Evolutionary conservation across 2,329 filamentous ascomycete genomes (phyloP).

Genomic region (Pseudophaeomoniella oleicola): DNA sequence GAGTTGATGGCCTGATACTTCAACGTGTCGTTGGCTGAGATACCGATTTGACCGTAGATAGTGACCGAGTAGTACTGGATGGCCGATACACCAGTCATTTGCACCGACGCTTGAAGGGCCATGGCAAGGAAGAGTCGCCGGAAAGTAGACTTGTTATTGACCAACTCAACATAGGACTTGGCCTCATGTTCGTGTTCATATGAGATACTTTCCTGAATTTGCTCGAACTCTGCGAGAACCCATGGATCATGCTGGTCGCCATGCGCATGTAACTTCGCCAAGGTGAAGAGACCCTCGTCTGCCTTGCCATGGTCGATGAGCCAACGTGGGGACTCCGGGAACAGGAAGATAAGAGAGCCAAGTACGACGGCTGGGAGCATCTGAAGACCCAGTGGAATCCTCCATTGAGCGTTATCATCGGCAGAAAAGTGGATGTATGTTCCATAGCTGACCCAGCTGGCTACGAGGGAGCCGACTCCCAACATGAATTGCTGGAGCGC

Average conservation of each 20-base stretch:
- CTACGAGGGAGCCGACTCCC: conserved; percentile 57
- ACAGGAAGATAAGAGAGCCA: conserved; percentile 52
- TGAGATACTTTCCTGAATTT: conserved; percentile 53
- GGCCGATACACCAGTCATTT: conserved; percentile 62
- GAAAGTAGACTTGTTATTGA: conserved; percentile 51
- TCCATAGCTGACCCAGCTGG: conserved; percentile 61
- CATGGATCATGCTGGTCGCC: conserved; percentile 52
- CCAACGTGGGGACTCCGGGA: conserved; percentile 52
- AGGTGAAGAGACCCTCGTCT: conserved; percentile 49
- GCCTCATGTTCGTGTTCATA: conserved; percentile 55
- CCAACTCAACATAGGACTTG: conserved; percentile 56
- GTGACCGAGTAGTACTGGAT: conserved; percentile 61
- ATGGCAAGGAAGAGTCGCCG: conserved; percentile 57
- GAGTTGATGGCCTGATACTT: conserved; percentile 65
- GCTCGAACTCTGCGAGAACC: conserved; percentile 57
- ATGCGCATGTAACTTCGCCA: conserved; percentile 56
- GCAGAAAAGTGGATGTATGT: conserved; percentile 36
- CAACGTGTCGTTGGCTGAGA: conserved; percentile 48
- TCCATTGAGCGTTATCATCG: conserved; percentile 40
- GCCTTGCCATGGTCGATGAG: conserved; percentile 56
- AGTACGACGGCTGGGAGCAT: conserved; percentile 51
- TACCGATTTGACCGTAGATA: conserved; percentile 57
- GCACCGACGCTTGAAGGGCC: conserved; percentile 54
- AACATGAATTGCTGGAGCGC: conserved; percentile 72
- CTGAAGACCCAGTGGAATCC: conserved; percentile 55